Base-by-base conservation (phyloP, 345 rosid species). In the Eucalyptus pauciflora region DNA sequence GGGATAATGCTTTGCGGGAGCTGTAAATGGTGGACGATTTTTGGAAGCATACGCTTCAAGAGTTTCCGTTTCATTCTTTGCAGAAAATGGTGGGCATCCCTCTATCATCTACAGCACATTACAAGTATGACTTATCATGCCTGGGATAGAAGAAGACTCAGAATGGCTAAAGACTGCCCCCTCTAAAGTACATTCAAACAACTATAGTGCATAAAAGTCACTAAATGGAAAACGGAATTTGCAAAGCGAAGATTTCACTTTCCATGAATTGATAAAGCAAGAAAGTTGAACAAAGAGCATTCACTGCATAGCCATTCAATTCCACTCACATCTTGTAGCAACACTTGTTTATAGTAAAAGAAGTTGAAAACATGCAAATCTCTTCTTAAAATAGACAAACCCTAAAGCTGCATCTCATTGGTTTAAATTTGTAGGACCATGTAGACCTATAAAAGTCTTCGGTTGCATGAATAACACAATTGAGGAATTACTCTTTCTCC, bases 61-160 rank as follows among this genome's bases (percentile, higher is more conserved):
- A 88, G 94, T 99, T 91, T 97, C 98, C 50, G 67, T 91, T 17
- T 94, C 98, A 88, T 93, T 92, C 93, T 94, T 95, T 46, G 94
- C 91, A 88, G 90, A 90, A 94, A 98, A 95, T 1, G 99, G 99
- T 33, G 93, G 94, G 89, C 89, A 86, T 81, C 99, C 98, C 93
- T 98, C 99, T 22, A 98, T 95, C 98, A 98, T 94, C 99, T 97
- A 90, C 85, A 64, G 60, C 79, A 87, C 9, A 41, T 76, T 76
- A 76, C 9, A 20, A 76, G 85, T 76, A 76, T 71, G 48, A 41
- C 48, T 76, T 41, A 41, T 76, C 48, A 76, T 76, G 46, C 85
- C 3, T 41, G 5, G 85, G 85, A 41, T 76, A 6, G 48, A 41
- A 76, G 29, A 37, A 76, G 29, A 76, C 29, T 37, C 85, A 76